Evolutionary conservation across 371 early-diverging fungal genomes (phyloP), one percentile per base, ranked within the genome.

Genomic region (Rhizomucor pusillus): DNA sequence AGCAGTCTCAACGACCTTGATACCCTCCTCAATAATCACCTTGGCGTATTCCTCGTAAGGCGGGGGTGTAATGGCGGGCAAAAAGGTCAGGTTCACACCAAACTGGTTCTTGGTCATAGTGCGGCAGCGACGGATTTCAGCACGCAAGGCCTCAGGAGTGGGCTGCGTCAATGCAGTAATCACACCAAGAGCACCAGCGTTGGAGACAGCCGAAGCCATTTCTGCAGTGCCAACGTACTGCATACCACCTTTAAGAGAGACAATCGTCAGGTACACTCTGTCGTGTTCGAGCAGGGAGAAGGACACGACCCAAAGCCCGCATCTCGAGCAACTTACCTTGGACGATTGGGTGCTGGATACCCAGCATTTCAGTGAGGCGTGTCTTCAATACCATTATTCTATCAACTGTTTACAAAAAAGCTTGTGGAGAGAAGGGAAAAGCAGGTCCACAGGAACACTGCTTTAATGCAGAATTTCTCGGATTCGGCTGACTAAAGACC

Each of bases 161-260:
- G 91, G 91, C 60, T 90, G 90, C 12, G 91, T 89, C 79, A 60
- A 83, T 34, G 94, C 97, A 65, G 86, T 87, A 63, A 98, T 65
- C 14, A 95, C 89, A 43, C 98, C 98, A 62, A 94, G 91, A 29
- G 92, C 95, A 49, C 98, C 98, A 50, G 97, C 98, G 77, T 98
- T 98, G 34, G 95, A 94, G 41, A 98, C 94, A 58, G 98, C 91
- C 43, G 85, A 77, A 10, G 86, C 91, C 59, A 89, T 71, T 57
- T 89, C 91, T 29, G 89, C 88, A 0, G 82, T 80, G 40, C 91
- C 91, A 35, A 90, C 87, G 37, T 60, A 41, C 36, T 52, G 52
- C 60, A 60, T 60, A 18, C 60, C 60, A 50, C 60, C 60, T 60
- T 41, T 41, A 11, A n/a, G 14, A 14, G 19, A 41, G 41, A 19